Evolutionary conservation across 2,329 filamentous ascomycete species (phyloP), one percentile per base, ranked within the genome.

Genomic region (Dactylellina parvicollis): DNA sequence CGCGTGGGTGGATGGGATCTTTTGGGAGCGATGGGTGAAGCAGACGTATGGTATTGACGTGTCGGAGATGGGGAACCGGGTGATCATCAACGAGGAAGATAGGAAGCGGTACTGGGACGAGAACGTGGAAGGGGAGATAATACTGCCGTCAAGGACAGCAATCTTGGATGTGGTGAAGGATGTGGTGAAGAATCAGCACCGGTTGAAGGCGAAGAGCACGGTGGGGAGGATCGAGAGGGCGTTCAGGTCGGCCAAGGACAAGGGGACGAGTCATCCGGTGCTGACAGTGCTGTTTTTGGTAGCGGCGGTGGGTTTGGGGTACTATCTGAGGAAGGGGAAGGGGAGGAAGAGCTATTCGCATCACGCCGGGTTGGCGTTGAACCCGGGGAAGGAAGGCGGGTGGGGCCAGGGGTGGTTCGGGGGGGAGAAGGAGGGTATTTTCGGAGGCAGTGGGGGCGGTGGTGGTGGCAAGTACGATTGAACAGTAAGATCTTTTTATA

Each of bases 1-100:
- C 81, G 95, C 95, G 10, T 99, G 95, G 95, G 92, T 98, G 10
- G 95, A 99, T 80, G 92, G 93, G 55, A 87, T 92, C 5, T 98
- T 98, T 81, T 99, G 95, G 95, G 93, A 98, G 81, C 87, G 94
- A 75, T 99, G 95, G 95, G 88, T 99, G 76, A 87, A 90, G 76
- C 93, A 90, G n/a, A 97, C 94, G 0, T 99, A 96, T 79, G 94
- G 94, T 61, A 90, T 98, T 76, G 91, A 96, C 77, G 89, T 95
- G 30, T 85, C 84, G 74, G 89, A 86, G 79, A 89, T 95, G 75
- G 93, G 94, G 50, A 95, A 98, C 81, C 88, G 92, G 75, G 91
- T 99, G 62, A 90, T 99, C 70, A 95, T 99, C 82, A 97, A 97
- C 77, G 95, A 99, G 78, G 92, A 98, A 84, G 92, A 96, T 92